A percentile compares a stretch with the other conserved stretches of the same genome.
phyloP scores from a whole-genome alignment of 2,329 filamentous ascomycete species.

The Colletotrichum incanum region DNA sequence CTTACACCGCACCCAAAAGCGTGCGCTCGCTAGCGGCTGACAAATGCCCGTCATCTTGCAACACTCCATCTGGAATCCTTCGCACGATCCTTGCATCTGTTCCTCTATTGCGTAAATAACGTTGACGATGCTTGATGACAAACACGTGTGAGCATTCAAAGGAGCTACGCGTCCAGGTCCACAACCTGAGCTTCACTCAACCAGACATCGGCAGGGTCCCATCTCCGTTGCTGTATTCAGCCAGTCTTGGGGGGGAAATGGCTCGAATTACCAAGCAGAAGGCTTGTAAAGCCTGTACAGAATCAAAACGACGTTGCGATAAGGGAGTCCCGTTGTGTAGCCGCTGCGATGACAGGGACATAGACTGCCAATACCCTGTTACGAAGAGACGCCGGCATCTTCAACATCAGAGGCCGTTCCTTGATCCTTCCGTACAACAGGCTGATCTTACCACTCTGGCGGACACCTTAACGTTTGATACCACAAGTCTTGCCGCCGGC shows the following conservation, averaged over 20 bases:
- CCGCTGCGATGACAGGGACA: constrained; percentile 48
- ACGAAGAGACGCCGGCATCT: constrained; percentile 18
- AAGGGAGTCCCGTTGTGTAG: constrained; percentile 51
- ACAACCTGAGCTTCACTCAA: not conserved
- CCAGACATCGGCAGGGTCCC: not conserved
- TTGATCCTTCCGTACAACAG: not conserved
- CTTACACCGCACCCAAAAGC: not conserved
- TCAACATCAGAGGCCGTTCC: not conserved
- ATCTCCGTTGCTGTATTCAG: not conserved
- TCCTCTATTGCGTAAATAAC: not conserved
- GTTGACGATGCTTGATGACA: not conserved
- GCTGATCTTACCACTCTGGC: not conserved
- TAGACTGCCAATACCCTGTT: constrained; percentile 45
- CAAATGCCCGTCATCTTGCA: constrained; percentile 9
- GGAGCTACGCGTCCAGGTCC: no score
- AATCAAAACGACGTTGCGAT: constrained; percentile 56
- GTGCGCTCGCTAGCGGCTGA: constrained; percentile 20
- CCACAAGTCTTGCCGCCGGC: not conserved
- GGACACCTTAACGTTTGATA: constrained; percentile 1
- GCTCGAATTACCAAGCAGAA: constrained; percentile 44
- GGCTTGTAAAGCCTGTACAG: constrained; percentile 54
- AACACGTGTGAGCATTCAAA: not conserved
- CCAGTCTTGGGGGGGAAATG: not conserved
- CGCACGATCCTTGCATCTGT: not conserved
- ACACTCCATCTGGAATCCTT: not conserved